A percentile compares a stretch with the other conserved stretches of the same genome.
These are phyloP conservation scores for Tetrahymena elliotti DNA, from an alignment of 73 alveolate genomes.

Conservation along the genomic window DNA sequence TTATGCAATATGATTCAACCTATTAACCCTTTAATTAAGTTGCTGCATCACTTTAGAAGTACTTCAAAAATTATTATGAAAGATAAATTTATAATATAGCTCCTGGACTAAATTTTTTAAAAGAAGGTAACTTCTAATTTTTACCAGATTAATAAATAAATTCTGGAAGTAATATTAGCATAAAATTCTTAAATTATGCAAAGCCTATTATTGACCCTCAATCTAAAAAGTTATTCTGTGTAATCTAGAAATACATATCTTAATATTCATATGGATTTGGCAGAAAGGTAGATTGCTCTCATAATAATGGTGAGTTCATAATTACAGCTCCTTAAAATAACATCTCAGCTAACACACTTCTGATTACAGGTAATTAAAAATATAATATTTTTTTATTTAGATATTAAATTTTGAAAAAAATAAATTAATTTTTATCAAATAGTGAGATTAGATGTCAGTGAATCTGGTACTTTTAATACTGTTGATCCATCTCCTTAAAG, in stretches of 20 bases:
- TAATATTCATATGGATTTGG: background rate
- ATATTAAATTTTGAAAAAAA: too few species aligned
- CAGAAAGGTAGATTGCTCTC: background rate
- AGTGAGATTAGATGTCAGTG: background rate
- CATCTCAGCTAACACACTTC: background rate
- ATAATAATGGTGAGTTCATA: background rate
- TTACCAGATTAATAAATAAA: background rate
- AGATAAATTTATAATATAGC: background rate
- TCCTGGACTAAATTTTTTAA: background rate
- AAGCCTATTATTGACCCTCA: background rate
- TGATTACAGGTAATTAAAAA: background rate
- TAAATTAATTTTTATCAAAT: too few species aligned
- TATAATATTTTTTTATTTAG: too few species aligned
- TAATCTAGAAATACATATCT: background rate
- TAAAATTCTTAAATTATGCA: background rate
- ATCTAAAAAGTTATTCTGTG: background rate
- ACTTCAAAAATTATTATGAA: background rate
- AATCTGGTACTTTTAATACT: background rate
- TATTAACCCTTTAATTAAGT: background rate
- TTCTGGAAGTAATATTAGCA: background rate
- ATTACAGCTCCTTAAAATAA: background rate
- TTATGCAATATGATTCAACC: background rate
- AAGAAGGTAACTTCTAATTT: background rate
- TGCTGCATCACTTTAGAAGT: background rate
- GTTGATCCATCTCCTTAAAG: background rate